These are phyloP conservation scores for Geotrichum bryndzae DNA, from an alignment of 1,139 yeast species.

Conservation along the genomic window DNA sequence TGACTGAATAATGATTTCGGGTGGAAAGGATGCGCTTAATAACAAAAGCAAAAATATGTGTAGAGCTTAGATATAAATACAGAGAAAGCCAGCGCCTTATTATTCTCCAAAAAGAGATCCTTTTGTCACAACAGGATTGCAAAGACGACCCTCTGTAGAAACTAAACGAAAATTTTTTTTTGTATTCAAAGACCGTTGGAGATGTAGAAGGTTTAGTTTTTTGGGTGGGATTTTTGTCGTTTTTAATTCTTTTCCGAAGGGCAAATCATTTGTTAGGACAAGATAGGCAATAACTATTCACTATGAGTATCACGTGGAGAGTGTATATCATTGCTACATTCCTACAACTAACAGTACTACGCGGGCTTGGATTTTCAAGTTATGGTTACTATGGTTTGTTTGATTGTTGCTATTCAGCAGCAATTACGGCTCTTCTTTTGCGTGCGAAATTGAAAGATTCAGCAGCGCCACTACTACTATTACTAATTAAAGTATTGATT, in stretches of 20 bases:
- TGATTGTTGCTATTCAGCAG: too few species aligned
- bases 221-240: neutral
- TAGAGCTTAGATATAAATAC: neutral
- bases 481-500: too few species aligned
- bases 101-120: neutral
- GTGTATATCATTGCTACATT: neutral
- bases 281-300: neutral
- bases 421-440: too few species aligned
- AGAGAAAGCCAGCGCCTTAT: neutral
- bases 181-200: neutral
- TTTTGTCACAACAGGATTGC: neutral
- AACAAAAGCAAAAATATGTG: neutral
- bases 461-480: too few species aligned
- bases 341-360: too few species aligned
- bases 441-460: too few species aligned
- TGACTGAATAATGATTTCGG: neutral
- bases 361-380: too few species aligned
- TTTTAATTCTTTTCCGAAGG: neutral
- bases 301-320: constrained; percentile 30
- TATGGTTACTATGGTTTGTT: too few species aligned
- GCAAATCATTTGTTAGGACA: neutral
- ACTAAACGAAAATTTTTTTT: neutral
- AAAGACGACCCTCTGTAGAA: neutral
- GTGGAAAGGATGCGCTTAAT: neutral
- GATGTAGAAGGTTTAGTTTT: neutral